Evolutionary conservation across 192 early-diverging fungal species (phyloP).

Genomic region (Nowakowskiella sp.): DNA sequence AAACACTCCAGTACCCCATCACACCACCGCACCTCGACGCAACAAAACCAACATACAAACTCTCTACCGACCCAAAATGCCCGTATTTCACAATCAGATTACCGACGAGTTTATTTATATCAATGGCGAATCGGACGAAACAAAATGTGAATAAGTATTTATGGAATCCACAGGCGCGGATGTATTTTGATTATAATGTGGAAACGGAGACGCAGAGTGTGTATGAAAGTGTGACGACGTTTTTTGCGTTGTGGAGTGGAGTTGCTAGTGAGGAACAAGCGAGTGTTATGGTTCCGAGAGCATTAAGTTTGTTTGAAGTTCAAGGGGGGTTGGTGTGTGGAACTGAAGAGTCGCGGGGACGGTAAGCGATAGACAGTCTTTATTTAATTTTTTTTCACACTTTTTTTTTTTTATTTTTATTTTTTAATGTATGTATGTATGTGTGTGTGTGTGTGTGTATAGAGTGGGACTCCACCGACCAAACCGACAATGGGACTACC

Average conservation of each 20-base stretch:
- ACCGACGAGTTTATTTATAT: constrained; percentile 29
- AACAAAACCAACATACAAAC: neutral
- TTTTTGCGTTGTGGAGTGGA: constrained; percentile 91
- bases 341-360: constrained; percentile 82
- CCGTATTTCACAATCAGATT: constrained; percentile 35
- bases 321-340: constrained; percentile 86
- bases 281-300: constrained; percentile 54
- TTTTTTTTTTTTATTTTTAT: no score
- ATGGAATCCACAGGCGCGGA: constrained; percentile 69
- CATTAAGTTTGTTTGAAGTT: constrained; percentile 79
- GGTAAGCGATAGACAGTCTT: no score
- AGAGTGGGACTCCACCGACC: constrained; percentile 77
- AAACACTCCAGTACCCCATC: no score
- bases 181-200: constrained; percentile 93
- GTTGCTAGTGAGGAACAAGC: constrained; percentile 71
- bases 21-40: no score
- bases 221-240: constrained; percentile 84
- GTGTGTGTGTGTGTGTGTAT: no score
- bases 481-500: constrained; percentile 90
- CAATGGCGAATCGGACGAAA: constrained; percentile 51
- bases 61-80: neutral
- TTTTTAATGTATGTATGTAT: no score
- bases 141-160: constrained; percentile 67
- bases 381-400: no score
- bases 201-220: constrained; percentile 47